Evolutionary conservation across 129 eudicot genomes (phyloP).

Genomic region (Saussurea involucrata): DNA sequence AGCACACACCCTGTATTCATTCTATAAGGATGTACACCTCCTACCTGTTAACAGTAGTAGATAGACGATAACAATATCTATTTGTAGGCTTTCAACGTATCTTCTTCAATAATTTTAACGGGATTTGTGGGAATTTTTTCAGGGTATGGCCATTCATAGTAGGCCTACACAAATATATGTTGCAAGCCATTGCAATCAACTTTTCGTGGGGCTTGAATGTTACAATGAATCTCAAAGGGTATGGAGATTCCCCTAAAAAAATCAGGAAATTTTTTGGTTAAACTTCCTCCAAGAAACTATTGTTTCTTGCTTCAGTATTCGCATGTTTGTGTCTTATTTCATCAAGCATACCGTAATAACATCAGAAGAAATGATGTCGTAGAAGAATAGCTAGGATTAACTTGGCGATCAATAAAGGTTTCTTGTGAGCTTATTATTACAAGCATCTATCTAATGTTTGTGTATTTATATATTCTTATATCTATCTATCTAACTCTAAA

Average conservation of each 20-base stretch:
- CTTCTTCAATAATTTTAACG: not conserved
- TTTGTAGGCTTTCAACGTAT: not conserved
- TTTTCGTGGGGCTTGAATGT: slow-evolving; percentile 56
- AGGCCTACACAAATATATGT: slow-evolving; percentile 45
- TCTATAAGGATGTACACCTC: not conserved
- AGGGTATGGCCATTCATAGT: slow-evolving; percentile 69
- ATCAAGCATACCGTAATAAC: not conserved
- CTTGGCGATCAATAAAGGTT: slow-evolving; percentile 70
- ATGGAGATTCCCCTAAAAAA: slow-evolving; percentile 61
- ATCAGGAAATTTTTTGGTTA: slow-evolving; percentile 38
- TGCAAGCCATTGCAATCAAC: slow-evolving; percentile 36
- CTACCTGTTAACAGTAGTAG: not conserved
- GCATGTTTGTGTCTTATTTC: not conserved
- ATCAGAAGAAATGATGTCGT: slow-evolving; percentile 23
- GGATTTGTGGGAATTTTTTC: not conserved
- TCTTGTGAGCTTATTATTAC: not conserved
- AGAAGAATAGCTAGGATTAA: slow-evolving; percentile 49
- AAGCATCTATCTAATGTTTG: no score
- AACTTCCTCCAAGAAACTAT: not conserved
- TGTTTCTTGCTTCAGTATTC: not conserved
- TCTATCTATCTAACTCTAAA: no score
- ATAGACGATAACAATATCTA: not conserved
- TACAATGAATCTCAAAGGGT: slow-evolving; percentile 55
- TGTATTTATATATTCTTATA: no score
- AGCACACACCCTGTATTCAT: not conserved